Evolutionary conservation across 441 rosid species (phyloP).

Genomic region (Dalechampia spathulata): DNA sequence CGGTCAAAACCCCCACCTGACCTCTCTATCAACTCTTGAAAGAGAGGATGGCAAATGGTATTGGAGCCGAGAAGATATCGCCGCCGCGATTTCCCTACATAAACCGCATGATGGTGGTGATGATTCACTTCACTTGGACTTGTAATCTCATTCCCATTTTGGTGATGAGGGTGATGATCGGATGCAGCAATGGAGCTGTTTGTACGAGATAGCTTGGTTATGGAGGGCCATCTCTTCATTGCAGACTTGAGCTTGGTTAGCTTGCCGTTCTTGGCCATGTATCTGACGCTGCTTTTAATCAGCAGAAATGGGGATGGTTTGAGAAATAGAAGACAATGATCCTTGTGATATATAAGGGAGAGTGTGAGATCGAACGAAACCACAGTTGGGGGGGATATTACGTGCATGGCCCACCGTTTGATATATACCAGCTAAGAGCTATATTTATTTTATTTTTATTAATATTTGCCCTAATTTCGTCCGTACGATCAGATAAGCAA

Average conservation of each 20-base stretch:
- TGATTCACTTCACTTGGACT: too few relatives aligned
- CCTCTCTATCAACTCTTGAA: conserved; percentile 62
- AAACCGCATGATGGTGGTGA: conserved; percentile 41
- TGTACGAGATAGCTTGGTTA: conserved; percentile 40
- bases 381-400: conserved; percentile 5
- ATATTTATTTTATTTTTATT: too few relatives aligned
- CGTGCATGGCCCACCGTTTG: conserved; percentile 54
- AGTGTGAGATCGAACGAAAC: not conserved
- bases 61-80: conserved; percentile 49
- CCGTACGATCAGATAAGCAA: too few relatives aligned
- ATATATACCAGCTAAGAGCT: conserved; percentile 58
- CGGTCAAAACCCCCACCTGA: conserved; percentile 17
- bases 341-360: too few relatives aligned
- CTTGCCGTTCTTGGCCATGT: conserved; percentile 68
- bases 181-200: conserved; percentile 21
- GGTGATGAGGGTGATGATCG: not conserved
- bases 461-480: too few relatives aligned
- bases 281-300: not conserved
- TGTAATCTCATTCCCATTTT: too few relatives aligned
- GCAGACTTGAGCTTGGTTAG: conserved; percentile 85
- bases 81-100: conserved; percentile 78
- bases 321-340: not conserved
- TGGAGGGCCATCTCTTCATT: conserved; percentile 68
- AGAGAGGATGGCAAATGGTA: conserved; percentile 61
- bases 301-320: conserved; percentile 3